Conservation (phyloP, 2,329 filamentous ascomycete genomes). For the Chaetomium globosum region DNA sequence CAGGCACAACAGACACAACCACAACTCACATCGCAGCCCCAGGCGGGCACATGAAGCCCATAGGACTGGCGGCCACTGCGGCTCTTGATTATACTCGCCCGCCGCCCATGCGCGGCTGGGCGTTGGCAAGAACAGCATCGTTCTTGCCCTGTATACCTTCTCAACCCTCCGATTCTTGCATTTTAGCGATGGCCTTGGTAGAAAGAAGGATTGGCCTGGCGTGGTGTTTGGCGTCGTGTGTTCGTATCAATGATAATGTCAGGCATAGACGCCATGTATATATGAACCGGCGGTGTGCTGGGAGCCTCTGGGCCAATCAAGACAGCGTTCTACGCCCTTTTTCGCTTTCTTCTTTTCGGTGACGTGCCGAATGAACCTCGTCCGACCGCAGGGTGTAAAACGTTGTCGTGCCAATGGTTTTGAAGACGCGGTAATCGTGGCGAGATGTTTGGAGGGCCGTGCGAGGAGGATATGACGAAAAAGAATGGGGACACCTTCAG, state of each 20-base stretch:
- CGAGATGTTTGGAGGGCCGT: neutral
- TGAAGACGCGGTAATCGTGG: neutral
- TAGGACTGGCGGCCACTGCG: constrained; percentile 8
- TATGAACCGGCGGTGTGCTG: constrained; percentile 20
- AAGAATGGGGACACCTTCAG: no score
- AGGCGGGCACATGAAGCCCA: constrained; percentile 19
- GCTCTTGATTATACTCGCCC: constrained; percentile 8
- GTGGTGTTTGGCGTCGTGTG: constrained; percentile 36
- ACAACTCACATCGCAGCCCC: constrained; percentile 10
- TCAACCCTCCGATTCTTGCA: constrained; percentile 36
- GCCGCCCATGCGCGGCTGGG: constrained; percentile 14
- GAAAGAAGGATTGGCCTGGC: constrained; percentile 31
- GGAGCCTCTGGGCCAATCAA: neutral
- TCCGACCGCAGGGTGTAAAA: neutral
- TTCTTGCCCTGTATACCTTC: constrained; percentile 35
- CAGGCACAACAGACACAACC: constrained; percentile 15
- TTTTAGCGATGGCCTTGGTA: constrained; percentile 37
- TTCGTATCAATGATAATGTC: constrained; percentile 37
- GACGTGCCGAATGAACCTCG: neutral
- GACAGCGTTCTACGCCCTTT: constrained; percentile 11
- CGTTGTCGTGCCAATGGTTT: neutral
- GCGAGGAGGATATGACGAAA: no score
- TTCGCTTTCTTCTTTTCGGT: neutral
- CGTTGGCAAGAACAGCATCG: constrained; percentile 18
- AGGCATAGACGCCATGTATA: constrained; percentile 31